A percentile compares a stretch with the other conserved stretches of the same genome.
Evolutionary conservation across 768 basidiomycete species (phyloP).

Genomic region (Boletus pseudopeckii): DNA sequence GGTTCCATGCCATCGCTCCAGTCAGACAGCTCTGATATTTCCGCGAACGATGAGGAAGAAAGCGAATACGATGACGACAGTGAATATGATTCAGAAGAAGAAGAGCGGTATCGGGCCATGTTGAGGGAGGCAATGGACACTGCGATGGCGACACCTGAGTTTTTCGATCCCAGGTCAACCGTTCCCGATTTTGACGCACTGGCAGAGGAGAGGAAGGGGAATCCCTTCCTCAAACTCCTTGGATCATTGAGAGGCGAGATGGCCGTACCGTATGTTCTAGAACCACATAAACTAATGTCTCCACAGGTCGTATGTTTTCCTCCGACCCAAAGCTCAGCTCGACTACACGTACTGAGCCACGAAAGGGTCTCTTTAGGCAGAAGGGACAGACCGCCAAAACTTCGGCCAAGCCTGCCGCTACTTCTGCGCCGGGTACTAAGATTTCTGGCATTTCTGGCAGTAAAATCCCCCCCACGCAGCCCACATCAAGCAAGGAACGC

Average conservation of each 20-base stretch:
- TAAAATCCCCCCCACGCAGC: slow-evolving; percentile 8
- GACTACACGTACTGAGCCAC: slow-evolving; percentile 32
- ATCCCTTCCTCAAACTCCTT: slow-evolving; percentile 76
- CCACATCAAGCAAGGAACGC: slow-evolving; percentile 11
- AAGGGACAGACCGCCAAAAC: slow-evolving; percentile 16
- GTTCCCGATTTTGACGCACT: slow-evolving; percentile 44
- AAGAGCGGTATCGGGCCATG: slow-evolving; percentile 60
- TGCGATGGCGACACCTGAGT: slow-evolving; percentile 53
- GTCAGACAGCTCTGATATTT: slow-evolving; percentile 52
- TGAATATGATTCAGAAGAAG: slow-evolving; percentile 64
- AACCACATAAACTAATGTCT: neutral
- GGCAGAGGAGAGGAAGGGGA: slow-evolving; percentile 55
- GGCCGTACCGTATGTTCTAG: neutral
- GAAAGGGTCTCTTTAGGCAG: slow-evolving; percentile 24
- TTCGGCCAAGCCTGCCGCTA: slow-evolving; percentile 5
- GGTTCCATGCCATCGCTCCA: slow-evolving; percentile 66
- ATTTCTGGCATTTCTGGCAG: slow-evolving; percentile 3
- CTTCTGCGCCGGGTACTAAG: slow-evolving; percentile 5
- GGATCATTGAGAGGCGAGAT: slow-evolving; percentile 66
- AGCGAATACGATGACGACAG: slow-evolving; percentile 38
- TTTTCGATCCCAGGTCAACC: slow-evolving; percentile 47
- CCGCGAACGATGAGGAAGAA: slow-evolving; percentile 35
- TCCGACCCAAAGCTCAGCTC: slow-evolving; percentile 44
- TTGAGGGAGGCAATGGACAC: slow-evolving; percentile 72
- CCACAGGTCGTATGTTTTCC: slow-evolving; percentile 62